Conservation (phyloP, 495 filamentous ascomycete genomes). For the Cryomyces minteri region DNA sequence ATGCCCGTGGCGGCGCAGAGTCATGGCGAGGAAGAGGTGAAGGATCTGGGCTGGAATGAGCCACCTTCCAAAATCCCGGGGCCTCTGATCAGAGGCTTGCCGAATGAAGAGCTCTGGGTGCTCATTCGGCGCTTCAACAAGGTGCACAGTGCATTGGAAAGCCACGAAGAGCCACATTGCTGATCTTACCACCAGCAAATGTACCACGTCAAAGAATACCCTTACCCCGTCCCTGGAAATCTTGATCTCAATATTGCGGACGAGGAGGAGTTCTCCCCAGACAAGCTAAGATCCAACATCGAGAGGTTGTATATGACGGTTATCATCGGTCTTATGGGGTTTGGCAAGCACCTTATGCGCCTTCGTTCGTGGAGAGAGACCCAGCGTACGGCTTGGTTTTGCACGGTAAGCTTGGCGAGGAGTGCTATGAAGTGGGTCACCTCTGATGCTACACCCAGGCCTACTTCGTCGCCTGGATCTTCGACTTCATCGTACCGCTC, state of each 20-base stretch:
- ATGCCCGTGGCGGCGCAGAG: slow-evolving; percentile 12
- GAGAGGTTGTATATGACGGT: slow-evolving; percentile 78
- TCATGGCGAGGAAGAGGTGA: slow-evolving; percentile 34
- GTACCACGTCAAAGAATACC: slow-evolving; percentile 62
- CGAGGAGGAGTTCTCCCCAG: slow-evolving; percentile 70
- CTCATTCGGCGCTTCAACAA: slow-evolving; percentile 72
- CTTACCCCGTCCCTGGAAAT: slow-evolving; percentile 30
- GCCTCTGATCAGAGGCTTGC: slow-evolving; percentile 50
- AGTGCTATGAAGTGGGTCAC: not conserved
- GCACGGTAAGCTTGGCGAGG: slow-evolving; percentile 23
- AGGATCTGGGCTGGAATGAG: slow-evolving; percentile 60
- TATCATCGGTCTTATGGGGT: slow-evolving; percentile 43
- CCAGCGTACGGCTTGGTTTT: slow-evolving; percentile 48
- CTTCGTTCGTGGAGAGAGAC: slow-evolving; percentile 68
- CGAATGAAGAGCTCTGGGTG: slow-evolving; percentile 75
- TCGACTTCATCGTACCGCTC: slow-evolving; percentile 54
- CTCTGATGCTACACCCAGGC: slow-evolving; percentile 20
- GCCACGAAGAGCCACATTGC: not conserved
- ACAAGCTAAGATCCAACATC: slow-evolving; percentile 64
- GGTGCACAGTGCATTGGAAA: slow-evolving; percentile 19
- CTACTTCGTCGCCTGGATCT: slow-evolving; percentile 57
- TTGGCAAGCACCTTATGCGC: slow-evolving; percentile 55
- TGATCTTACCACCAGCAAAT: slow-evolving; percentile 43
- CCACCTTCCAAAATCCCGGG: slow-evolving; percentile 34
- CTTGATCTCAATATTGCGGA: slow-evolving; percentile 71